Conservation (phyloP, 192 early-diverging fungal species). For the Lunasporangiospora selenospora region DNA sequence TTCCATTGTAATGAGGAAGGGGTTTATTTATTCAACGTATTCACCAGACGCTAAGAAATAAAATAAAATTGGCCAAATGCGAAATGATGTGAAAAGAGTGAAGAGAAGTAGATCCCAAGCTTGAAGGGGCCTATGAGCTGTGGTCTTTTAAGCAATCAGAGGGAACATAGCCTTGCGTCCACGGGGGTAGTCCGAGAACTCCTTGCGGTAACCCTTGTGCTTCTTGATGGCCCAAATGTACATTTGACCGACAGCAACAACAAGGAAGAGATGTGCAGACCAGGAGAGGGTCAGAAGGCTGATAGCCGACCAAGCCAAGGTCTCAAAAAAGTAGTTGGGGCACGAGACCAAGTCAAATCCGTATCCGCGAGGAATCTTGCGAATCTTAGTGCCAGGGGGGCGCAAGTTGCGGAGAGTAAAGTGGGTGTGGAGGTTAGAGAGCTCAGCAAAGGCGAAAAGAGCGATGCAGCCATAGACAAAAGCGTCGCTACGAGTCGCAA, state of each 20-base stretch:
- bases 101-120: too few species aligned
- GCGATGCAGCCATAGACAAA: conserved; percentile 27
- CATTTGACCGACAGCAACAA: conserved; percentile 85
- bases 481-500: conserved; percentile 49
- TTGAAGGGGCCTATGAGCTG: too few species aligned
- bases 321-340: conserved; percentile 95
- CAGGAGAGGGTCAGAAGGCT: conserved; percentile 73
- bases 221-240: conserved; percentile 97
- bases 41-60: too few species aligned
- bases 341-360: conserved; percentile 90
- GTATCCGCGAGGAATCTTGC: conserved; percentile 91
- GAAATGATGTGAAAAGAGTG: too few species aligned
- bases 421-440: conserved; percentile 88
- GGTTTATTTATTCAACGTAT: too few species aligned
- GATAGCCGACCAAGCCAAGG: conserved; percentile 81
- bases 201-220: conserved; percentile 87
- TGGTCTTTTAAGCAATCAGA: conserved; percentile 58
- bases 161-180: conserved; percentile 83
- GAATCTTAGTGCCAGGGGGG: conserved; percentile 83
- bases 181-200: conserved; percentile 92
- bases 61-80: too few species aligned
- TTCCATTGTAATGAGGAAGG: too few species aligned
- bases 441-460: conserved; percentile 70
- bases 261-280: conserved; percentile 67
- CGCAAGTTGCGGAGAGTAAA: conserved; percentile 89